Base-by-base conservation (phyloP, 2,329 filamentous ascomycete species). In the Gremmenia infestans region DNA sequence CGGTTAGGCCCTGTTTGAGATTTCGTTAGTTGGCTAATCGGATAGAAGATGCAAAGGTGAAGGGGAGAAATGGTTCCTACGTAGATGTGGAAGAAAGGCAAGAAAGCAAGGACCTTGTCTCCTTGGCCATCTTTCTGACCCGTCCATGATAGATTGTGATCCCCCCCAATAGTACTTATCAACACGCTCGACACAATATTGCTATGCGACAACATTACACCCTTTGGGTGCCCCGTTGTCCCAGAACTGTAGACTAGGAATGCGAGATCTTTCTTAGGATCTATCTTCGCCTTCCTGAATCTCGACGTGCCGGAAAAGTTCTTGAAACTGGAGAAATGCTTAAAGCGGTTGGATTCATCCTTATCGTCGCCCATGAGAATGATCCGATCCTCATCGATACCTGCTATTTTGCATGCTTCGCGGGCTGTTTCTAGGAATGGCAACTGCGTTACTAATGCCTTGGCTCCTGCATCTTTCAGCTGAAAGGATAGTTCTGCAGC, bases 81-180 rank as follows among this genome's bases (percentile, higher is more conserved):
- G 67, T 96, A 96, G 60, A 96, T 92, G 69, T 96, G 91, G 73
- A 91, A 96, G 71, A 96, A 94, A 0, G 92, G 92, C 11, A 96
- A 72, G 56, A 96, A 87, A 1, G 88, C 89, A 6, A 97, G 72
- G 32, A 94, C 76, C 57, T 81, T 83, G 68, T 96, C 92, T 0
- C 84, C 81, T 54, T 83, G 77, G 8, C 83, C 83, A 66, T 81
- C 80, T 2, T 75, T 68, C 0, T 81, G 79, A 4, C 85, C 83
- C 40, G 80, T 75, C 70, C 82, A 81, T 19, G 73, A 75, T 53
- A 89, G 70, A 45, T 83, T 77, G 0, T 73, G 75, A 1, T 73
- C 75, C 55, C 91, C 86, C 4, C 78, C 73, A 25, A 72, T 67
- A 1, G 71, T 70, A 28, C 78, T 68, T 72, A 89, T 86, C 32